A percentile compares a stretch with the other conserved stretches of the same genome.
Evolutionary conservation across 2,329 filamentous ascomycete genomes (phyloP).

Genomic region (Colletotrichum sansevieriae): DNA sequence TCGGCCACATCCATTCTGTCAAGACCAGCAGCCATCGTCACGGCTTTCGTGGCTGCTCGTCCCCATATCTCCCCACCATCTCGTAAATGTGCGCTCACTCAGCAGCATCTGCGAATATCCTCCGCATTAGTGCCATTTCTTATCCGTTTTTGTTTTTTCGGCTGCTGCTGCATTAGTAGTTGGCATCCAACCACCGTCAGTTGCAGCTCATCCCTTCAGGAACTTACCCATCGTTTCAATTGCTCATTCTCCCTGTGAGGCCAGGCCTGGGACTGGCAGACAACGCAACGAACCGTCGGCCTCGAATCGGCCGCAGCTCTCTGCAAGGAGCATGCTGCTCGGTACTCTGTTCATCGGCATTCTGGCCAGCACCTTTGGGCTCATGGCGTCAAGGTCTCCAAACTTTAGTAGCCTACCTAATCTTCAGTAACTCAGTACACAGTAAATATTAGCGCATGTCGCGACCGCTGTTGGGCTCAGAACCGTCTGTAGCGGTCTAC

Average conservation of each 20-base stretch:
- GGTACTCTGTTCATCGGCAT: not conserved
- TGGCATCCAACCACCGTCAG: not conserved
- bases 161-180: no score
- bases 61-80: constrained; percentile 31
- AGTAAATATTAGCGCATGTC: no score
- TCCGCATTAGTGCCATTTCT: constrained; percentile 3
- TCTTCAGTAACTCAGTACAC: not conserved
- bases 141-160: no score
- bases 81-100: constrained; percentile 31
- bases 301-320: not conserved
- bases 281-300: not conserved
- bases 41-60: constrained; percentile 16
- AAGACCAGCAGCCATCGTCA: constrained; percentile 23
- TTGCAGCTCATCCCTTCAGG: not conserved
- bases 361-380: not conserved
- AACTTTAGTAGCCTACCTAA: not conserved
- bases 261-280: not conserved
- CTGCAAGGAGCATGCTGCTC: not conserved
- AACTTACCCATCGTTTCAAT: not conserved
- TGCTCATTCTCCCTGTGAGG: not conserved
- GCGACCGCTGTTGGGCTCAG: no score
- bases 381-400: not conserved
- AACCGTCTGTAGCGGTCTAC: constrained; percentile 6
- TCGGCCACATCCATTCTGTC: constrained; percentile 19
- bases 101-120: constrained; percentile 6